Evolutionary conservation across 1,139 yeast species (phyloP), one percentile per base, ranked within the genome.

Genomic region (Geotrichum cucujoidarum): DNA sequence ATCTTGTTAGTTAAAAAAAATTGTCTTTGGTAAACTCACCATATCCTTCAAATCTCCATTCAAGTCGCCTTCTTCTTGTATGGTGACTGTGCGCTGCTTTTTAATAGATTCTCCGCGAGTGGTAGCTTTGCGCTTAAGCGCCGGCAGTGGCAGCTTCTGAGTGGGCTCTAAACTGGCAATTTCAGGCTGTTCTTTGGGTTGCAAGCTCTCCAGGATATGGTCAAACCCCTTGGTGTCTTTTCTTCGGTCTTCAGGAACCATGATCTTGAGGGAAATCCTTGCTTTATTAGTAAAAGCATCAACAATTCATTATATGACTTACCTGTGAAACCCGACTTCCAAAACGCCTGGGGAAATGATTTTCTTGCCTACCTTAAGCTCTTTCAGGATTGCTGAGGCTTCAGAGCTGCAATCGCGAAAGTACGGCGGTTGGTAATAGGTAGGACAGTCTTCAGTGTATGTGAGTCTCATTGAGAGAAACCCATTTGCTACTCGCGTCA

Each of bases 361-460:
- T 27, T 40, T 43, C 1, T 45, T 38, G 21, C 18, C 21, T 13
- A 20, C n/a, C 3, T 20, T 10, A 7, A 46, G 35, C 27, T 31
- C 40, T 24, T n/a, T 35, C 33, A 46, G 39, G 1, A 46, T 29
- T 27, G 38, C 42, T n/a, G 17, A 10, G 8, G 27, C 39, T 16
- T 24, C 38, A 16, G 43, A 43, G 13, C 48, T 43, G 33, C 53
- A 47, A 37, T 47, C 50, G 18, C 41, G 43, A 37, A 50, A 50
- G 18, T 41, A 39, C 5, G 50, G 53, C 13, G 53, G 53, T 38
- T 50, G 50, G 38, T 50, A 50, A 22, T 43, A 30, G 4, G 20
- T 18, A 16, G 53, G 53, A 18, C 48, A 42, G 18, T 50, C 44
- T 10, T 45, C 37, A 2, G 53, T 47, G 20, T 50, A 50, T 1